phyloP scores from a whole-genome alignment of 495 filamentous ascomycete species.

The Penicillium desertorum region DNA sequence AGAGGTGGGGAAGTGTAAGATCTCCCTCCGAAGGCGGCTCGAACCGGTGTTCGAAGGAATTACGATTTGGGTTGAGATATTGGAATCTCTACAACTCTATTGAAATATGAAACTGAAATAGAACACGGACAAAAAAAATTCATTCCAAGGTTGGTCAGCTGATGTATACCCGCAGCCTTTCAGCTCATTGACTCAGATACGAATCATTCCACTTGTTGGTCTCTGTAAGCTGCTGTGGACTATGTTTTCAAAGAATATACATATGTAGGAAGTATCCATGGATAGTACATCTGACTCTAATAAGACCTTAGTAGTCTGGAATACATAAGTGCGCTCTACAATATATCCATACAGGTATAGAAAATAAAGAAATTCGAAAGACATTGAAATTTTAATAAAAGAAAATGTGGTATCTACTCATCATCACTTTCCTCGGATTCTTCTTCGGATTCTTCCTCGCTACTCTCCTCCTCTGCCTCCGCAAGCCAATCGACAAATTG shows the following conservation, averaged over 20 bases:
- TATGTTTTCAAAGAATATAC: background rate
- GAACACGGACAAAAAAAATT: too few relatives aligned
- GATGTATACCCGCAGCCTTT: background rate
- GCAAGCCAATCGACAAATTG: conserved; percentile 85
- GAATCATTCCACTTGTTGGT: background rate
- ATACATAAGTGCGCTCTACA: too few relatives aligned
- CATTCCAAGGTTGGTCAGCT: background rate
- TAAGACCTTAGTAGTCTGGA: background rate
- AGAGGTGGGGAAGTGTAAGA: conserved; percentile 9
- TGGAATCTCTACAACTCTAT: background rate
- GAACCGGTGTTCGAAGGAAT: background rate
- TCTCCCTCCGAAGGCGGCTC: background rate
- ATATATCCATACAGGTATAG: background rate
- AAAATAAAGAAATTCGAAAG: background rate
- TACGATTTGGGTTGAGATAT: background rate
- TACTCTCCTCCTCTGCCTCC: conserved; percentile 73
- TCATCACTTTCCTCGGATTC: conserved; percentile 39
- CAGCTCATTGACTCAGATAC: background rate
- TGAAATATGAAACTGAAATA: too few relatives aligned
- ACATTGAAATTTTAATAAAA: background rate
- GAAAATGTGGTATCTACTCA: conserved; percentile 13
- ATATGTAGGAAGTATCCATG: too few relatives aligned
- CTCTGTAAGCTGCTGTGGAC: background rate
- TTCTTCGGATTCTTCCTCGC: conserved; percentile 67
- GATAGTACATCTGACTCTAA: background rate